Evolutionary conservation across 176 grass and related monocot species (phyloP), one percentile per base, ranked within the genome.

Genomic region (Microstegium vimineum): DNA sequence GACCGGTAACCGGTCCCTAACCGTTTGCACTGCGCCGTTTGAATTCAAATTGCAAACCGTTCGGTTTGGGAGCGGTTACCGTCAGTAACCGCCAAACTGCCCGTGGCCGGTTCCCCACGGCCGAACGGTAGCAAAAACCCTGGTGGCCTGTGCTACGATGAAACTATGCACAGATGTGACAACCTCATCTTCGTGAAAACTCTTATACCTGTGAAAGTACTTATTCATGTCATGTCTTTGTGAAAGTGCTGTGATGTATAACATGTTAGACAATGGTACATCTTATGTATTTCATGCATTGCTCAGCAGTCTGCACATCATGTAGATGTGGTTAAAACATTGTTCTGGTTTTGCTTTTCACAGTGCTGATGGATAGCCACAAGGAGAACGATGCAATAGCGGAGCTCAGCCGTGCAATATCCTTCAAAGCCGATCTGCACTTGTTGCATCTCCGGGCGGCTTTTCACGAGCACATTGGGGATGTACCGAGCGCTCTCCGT

Each of bases 281-380:
- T 62, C 25, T 59, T 77, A 31, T 43, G 25, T 30, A 62, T 84
- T 28, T 10, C 52, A 47, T 81, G 71, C 7, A n/a, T 61, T 17
- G 13, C 33, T 75, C n/a, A n/a, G n/a, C n/a, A n/a, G n/a, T n/a
- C 23, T 76, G 5, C 30, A 27, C 20, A 70, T 3, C 18, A 80
- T 18, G 32, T 49, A 38, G 62, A 62, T 81, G 46, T 84, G 28
- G 31, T 12, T 62, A 35, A 60, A 46, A 60, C 12, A 33, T 61
- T 82, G 8, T 63, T 4, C 63, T 86, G 20, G 63, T 75, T 81
- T 84, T 42, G 25, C 31, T 84, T 81, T 84, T 79, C 35, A 46
- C 83, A 94, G 94, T 97, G 32, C 83, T 97, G 37, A 97, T 97
- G 94, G 94, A 97, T 51, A 89, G 90, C 80, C 92, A 94, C 85